Conservation (phyloP, 768 basidiomycete species). For the Coprinopsis cinerea region DNA sequence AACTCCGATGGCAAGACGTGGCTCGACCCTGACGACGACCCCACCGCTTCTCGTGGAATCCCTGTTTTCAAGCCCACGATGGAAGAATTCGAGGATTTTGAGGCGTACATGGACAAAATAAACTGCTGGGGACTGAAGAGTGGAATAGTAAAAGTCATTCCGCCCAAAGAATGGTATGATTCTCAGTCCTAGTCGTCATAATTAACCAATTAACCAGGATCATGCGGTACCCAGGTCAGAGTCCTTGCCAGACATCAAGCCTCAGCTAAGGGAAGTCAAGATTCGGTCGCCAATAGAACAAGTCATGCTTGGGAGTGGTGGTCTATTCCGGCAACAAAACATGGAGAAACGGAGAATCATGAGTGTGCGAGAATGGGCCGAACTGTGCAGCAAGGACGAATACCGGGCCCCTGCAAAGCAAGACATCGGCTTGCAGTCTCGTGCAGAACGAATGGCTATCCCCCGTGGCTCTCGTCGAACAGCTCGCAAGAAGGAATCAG, state of each 20-base stretch:
- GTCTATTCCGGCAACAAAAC: constrained; percentile 87
- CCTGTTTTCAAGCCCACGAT: constrained; percentile 95
- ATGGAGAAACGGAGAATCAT: constrained; percentile 79
- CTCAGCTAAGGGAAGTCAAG: constrained; percentile 68
- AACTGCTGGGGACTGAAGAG: constrained; percentile 88
- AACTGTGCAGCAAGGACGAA: constrained; percentile 67
- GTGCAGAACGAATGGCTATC: constrained; percentile 23
- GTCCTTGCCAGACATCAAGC: constrained; percentile 62
- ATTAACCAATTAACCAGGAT: constrained; percentile 20
- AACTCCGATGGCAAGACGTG: constrained; percentile 56
- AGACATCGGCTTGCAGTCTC: constrained; percentile 55
- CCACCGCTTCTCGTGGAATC: constrained; percentile 78
- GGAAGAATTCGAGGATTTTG: constrained; percentile 90
- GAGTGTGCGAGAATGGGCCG: constrained; percentile 86
- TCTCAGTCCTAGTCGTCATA: constrained; percentile 15
- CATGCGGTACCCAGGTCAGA: constrained; percentile 65
- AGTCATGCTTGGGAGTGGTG: constrained; percentile 80
- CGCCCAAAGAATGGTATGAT: constrained; percentile 87
- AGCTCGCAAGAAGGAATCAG: constrained; percentile 43
- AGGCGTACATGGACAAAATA: constrained; percentile 79
- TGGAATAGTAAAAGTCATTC: constrained; percentile 95
- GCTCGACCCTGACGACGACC: constrained; percentile 78
- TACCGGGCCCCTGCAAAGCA: constrained; percentile 67
- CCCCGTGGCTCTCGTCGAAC: constrained; percentile 29
- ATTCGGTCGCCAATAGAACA: constrained; percentile 92